Conservation (phyloP, 1,284 basidiomycete genomes). For the Baeospora myosura region DNA sequence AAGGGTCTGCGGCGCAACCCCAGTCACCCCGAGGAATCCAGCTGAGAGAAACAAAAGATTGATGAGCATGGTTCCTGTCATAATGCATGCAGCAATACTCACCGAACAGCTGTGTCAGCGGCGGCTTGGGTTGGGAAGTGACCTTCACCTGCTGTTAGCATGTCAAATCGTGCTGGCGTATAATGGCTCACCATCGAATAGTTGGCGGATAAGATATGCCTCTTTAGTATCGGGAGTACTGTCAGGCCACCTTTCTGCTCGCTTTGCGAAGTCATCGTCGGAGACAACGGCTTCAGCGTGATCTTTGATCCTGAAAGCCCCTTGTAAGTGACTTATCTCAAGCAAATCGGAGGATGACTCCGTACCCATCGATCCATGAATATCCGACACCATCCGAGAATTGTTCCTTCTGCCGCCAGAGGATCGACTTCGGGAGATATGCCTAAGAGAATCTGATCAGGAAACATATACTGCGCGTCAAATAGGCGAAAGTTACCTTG, state of each 20-base stretch:
- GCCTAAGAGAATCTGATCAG: constrained; percentile 40
- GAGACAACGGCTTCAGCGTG: constrained; percentile 73
- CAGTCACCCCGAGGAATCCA: constrained; percentile 95
- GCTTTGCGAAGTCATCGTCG: constrained; percentile 76
- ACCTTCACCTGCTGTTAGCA: constrained; percentile 38
- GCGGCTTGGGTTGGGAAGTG: constrained; percentile 83
- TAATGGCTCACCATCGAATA: constrained; percentile 70
- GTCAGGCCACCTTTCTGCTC: constrained; percentile 71
- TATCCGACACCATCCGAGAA: constrained; percentile 99
- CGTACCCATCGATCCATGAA: constrained; percentile 96
- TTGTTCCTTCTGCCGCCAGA: constrained; percentile 99
- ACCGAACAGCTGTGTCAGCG: constrained; percentile 88
- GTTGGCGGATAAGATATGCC: constrained; percentile 90
- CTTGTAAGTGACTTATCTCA: not conserved
- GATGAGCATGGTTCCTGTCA: not conserved
- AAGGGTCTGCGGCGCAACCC: constrained; percentile 94
- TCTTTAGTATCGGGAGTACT: constrained; percentile 96
- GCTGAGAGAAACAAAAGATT: constrained; percentile 38
- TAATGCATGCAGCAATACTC: constrained; percentile 23
- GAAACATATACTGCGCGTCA: constrained; percentile 1
- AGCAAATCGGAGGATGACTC: constrained; percentile 7
- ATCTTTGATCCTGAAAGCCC: constrained; percentile 71
- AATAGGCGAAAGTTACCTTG: constrained; percentile 42
- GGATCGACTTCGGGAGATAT: constrained; percentile 89
- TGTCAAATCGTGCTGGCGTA: constrained; percentile 4